Conservation (phyloP, 169 alveolate genomes). For the Cyclospora cayetanensis region DNA sequence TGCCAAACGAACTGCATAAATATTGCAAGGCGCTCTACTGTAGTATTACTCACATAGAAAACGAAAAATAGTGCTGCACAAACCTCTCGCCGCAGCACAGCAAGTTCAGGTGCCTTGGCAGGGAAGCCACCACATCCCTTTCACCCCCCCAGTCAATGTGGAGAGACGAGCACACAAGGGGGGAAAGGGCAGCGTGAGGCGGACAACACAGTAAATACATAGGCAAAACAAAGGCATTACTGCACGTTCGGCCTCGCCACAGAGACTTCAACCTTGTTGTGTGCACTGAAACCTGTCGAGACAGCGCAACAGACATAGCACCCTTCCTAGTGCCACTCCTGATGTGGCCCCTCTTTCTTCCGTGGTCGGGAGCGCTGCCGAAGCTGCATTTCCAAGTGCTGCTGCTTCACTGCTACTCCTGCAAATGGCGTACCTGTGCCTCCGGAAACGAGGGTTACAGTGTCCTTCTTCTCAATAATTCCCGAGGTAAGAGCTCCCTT, state of each 20-base stretch:
- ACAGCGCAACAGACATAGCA: background rate
- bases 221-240: too few relatives aligned
- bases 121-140: too few relatives aligned
- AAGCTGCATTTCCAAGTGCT: background rate
- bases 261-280: constrained; percentile 51
- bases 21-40: too few relatives aligned
- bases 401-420: background rate
- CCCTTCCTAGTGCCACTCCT: background rate
- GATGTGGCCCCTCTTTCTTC: background rate
- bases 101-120: too few relatives aligned
- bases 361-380: background rate
- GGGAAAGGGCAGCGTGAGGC: too few relatives aligned
- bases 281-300: constrained; percentile 46
- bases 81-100: too few relatives aligned
- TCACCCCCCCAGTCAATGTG: too few relatives aligned
- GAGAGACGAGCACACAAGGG: too few relatives aligned
- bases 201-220: too few relatives aligned
- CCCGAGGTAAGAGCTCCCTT: constrained; percentile 59
- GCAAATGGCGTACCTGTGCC: constrained; percentile 50
- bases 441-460: constrained; percentile 38
- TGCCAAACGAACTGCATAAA: too few relatives aligned
- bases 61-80: too few relatives aligned
- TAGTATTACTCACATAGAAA: too few relatives aligned
- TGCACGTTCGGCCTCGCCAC: constrained; percentile 61
- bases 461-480: constrained; percentile 21